A percentile compares a stretch with the other conserved stretches of the same genome.
These are phyloP conservation scores for Tricholoma terreum DNA, from an alignment of 768 basidiomycete genomes.

Conservation along the genomic window DNA sequence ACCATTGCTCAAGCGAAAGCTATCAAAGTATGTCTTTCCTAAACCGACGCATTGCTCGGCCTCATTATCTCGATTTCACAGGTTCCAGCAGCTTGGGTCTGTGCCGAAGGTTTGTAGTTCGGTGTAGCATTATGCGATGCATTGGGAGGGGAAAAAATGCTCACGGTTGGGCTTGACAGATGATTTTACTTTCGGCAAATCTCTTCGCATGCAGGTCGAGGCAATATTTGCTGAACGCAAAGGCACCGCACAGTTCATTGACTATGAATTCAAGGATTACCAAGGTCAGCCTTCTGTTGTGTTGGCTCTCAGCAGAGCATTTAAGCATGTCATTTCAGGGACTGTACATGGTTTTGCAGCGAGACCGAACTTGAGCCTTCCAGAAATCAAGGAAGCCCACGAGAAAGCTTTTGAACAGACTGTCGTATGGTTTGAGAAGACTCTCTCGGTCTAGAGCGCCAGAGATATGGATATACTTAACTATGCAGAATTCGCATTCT, in stretches of 20 bases:
- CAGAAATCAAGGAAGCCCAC: slow-evolving; percentile 22
- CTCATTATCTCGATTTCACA: slow-evolving; percentile 1
- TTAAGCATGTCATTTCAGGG: slow-evolving; percentile 9
- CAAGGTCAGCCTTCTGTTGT: slow-evolving; percentile 13
- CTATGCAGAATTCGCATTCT: background rate
- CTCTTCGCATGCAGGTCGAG: slow-evolving; percentile 14
- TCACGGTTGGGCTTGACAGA: slow-evolving; percentile 4
- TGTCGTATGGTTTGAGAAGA: slow-evolving; percentile 21
- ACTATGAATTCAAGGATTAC: slow-evolving; percentile 23
- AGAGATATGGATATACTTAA: background rate
- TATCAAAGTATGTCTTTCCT: slow-evolving; percentile 15
- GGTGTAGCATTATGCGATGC: background rate
- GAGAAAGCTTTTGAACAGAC: slow-evolving; percentile 25
- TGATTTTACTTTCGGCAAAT: slow-evolving; percentile 17
- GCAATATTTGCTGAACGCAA: slow-evolving; percentile 20
- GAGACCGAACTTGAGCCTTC: slow-evolving; percentile 20
- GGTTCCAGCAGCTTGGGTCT: slow-evolving; percentile 23
- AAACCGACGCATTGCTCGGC: background rate
- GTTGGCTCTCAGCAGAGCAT: background rate
- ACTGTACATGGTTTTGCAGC: slow-evolving; percentile 26
- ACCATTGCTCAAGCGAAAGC: slow-evolving; percentile 14
- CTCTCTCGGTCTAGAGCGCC: slow-evolving; percentile 6
- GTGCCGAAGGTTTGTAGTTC: slow-evolving; percentile 18
- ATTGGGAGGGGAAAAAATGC: too few relatives aligned
- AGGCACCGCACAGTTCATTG: slow-evolving; percentile 16